phyloP scores from a whole-genome alignment of 495 filamentous ascomycete species.

The Pyrenopolyporus hunteri region DNA sequence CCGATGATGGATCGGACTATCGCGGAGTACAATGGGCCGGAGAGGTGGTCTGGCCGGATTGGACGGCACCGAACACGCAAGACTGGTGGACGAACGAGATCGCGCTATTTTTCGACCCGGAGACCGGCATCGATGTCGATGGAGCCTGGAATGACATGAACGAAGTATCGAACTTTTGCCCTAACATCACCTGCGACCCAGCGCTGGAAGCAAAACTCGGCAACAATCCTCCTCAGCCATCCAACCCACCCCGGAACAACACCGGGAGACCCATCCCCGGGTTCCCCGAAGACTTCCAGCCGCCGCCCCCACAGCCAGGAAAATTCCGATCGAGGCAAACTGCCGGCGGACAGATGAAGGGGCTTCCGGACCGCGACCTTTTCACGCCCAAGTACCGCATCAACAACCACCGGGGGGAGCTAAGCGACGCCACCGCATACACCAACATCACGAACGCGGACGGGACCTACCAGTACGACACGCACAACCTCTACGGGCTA shows the following conservation, averaged over 20 bases:
- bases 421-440: conserved; percentile 67
- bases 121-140: conserved; percentile 77
- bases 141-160: conserved; percentile 90
- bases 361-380: conserved; percentile 68
- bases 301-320: conserved; percentile 31
- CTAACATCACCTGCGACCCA: conserved; percentile 70
- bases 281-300: conserved; percentile 72
- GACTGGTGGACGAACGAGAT: conserved; percentile 79
- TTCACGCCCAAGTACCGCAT: conserved; percentile 76
- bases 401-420: conserved; percentile 61
- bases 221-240: conserved; percentile 67
- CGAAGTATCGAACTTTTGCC: conserved; percentile 68
- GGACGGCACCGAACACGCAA: conserved; percentile 71
- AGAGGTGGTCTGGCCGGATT: conserved; percentile 78
- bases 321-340: conserved; percentile 9
- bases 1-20: conserved; percentile 67
- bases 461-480: conserved; percentile 65
- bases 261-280: conserved; percentile 67
- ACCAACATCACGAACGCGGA: conserved; percentile 70
- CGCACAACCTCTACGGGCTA: conserved; percentile 71
- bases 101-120: conserved; percentile 65
- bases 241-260: conserved; percentile 57
- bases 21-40: conserved; percentile 88
- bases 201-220: conserved; percentile 58
- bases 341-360: conserved; percentile 51